Base-by-base conservation (phyloP, 768 basidiomycete genomes). In the Rhodotorula kratochvilovae region DNA sequence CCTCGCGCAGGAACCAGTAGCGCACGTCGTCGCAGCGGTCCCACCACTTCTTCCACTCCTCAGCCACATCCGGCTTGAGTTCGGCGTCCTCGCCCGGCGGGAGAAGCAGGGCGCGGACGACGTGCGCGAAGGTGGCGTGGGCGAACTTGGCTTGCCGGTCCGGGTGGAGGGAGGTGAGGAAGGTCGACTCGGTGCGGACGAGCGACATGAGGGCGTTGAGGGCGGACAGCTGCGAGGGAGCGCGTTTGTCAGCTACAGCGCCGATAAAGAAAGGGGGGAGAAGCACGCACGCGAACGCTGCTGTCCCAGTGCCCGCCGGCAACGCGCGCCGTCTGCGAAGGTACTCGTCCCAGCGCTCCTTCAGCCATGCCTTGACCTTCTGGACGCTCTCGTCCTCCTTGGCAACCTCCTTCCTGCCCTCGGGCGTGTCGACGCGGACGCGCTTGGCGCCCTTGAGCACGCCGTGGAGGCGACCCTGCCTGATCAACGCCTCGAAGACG, bases 1-100 rank as follows among this genome's bases (percentile, higher is more conserved):
- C 72, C 35, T 92, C 90, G 54, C 89, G 85, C 45, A 95, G 84
- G 82, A 92, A 92, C 82, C 89, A 90, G 90, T 90, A 94, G 68
- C 92, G 86, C 43, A 94, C 82, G 76, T 95, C 92, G 76, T 91
- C 89, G 78, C 90, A 77, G 12, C 89, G 86, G 73, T 86, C 87
- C 75, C 91, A 84, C 87, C 89, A 93, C 23, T 85, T 87, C 58
- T 85, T 87, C 75, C 91, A 84, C 86, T 89, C 92, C 16, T 85
- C 87, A 48, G 85, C 84, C 64, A 87, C 81, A 76, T 92, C 91
- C 19, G 84, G 80, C 54, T 86, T 81, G 35, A 87, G 81, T 6
- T 91, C 86, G 67, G 76, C 54, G 53, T 76, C 68, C 1, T 69
- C 62, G 42, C 54, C 78, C 70, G 65, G 63, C 54, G 70, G 88